A percentile compares a stretch with the other conserved stretches of the same genome.
Conservation (phyloP, 2,329 filamentous ascomycete species). For the Cytospora piceae region DNA sequence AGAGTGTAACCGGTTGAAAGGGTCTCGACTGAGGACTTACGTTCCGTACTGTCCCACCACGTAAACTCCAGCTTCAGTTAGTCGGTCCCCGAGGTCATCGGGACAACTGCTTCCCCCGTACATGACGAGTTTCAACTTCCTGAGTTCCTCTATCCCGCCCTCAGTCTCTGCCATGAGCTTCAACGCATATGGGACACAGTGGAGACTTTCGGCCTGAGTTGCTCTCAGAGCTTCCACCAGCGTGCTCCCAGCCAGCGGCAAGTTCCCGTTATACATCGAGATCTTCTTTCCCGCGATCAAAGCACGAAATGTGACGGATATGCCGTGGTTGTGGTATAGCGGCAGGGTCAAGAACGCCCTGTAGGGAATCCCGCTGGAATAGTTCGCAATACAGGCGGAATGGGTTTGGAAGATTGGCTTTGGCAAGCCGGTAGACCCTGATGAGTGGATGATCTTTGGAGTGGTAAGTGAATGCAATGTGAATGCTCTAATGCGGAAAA, state of each 20-base stretch:
- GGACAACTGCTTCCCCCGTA: conserved; percentile 58
- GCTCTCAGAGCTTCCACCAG: conserved; percentile 46
- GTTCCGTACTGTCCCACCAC: conserved; percentile 55
- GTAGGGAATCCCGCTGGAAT: conserved; percentile 47
- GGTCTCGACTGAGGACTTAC: conserved; percentile 37
- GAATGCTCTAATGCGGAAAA: not conserved
- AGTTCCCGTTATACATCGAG: conserved; percentile 51
- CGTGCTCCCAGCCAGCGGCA: conserved; percentile 52
- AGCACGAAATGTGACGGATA: conserved; percentile 52
- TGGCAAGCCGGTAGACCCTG: conserved; percentile 57
- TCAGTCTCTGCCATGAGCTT: conserved; percentile 59
- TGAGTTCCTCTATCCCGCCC: conserved; percentile 51
- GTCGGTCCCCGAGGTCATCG: conserved; percentile 53
- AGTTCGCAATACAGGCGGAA: conserved; percentile 48
- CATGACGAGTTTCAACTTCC: conserved; percentile 49
- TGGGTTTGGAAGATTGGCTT: conserved; percentile 61
- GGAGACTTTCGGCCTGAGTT: conserved; percentile 52
- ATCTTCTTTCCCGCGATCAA: conserved; percentile 50
- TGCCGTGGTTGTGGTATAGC: conserved; percentile 56
- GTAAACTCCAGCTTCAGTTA: conserved; percentile 53
- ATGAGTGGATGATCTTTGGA: conserved; percentile 40
- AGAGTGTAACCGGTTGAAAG: not conserved
- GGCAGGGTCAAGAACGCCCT: conserved; percentile 52
- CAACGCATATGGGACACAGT: conserved; percentile 60
- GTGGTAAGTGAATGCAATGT: not conserved